Percentiles rank a stretch among this genome's conserved stretches.
phyloP scores from a whole-genome alignment of 2,329 filamentous ascomycete species.

The Colletotrichum cuscutae region DNA sequence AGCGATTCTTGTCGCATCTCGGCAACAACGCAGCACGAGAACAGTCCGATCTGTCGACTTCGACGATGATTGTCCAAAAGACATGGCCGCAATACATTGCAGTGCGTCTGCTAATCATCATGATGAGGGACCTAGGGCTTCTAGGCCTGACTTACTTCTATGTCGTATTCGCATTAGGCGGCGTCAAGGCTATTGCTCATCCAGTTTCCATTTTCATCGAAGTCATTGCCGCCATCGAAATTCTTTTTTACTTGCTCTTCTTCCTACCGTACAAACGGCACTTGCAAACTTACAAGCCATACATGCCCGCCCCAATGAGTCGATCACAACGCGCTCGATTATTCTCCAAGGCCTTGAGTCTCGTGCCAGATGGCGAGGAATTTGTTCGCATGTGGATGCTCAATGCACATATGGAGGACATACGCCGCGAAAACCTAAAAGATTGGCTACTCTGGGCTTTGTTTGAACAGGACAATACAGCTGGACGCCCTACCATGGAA shows the following conservation, averaged over 20 bases:
- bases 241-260: conserved; percentile 52
- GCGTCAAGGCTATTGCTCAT: conserved; percentile 35
- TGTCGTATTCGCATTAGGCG: conserved; percentile 33
- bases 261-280: conserved; percentile 54
- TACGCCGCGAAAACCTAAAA: conserved; percentile 68
- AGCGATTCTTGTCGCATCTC: neutral
- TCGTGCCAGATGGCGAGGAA: conserved; percentile 59
- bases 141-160: conserved; percentile 38
- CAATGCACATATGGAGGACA: conserved; percentile 60
- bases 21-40: too few species aligned
- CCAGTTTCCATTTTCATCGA: conserved; percentile 41
- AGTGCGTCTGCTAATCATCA: conserved; percentile 7
- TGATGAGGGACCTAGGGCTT: conserved; percentile 30
- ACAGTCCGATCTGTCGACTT: neutral
- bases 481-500: conserved; percentile 48
- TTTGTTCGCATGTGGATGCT: conserved; percentile 70
- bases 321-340: conserved; percentile 19
- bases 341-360: conserved; percentile 15
- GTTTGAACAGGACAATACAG: conserved; percentile 53
- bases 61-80: conserved; percentile 28
- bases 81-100: conserved; percentile 32
- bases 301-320: conserved; percentile 9
- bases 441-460: conserved; percentile 72
- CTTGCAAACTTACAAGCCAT: conserved; percentile 42
- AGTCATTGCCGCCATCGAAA: conserved; percentile 47